Percentiles rank a stretch among this genome's conserved stretches.
Evolutionary conservation across 2,329 filamentous ascomycete genomes (phyloP).

Genomic region (Dactylellina leptospora): DNA sequence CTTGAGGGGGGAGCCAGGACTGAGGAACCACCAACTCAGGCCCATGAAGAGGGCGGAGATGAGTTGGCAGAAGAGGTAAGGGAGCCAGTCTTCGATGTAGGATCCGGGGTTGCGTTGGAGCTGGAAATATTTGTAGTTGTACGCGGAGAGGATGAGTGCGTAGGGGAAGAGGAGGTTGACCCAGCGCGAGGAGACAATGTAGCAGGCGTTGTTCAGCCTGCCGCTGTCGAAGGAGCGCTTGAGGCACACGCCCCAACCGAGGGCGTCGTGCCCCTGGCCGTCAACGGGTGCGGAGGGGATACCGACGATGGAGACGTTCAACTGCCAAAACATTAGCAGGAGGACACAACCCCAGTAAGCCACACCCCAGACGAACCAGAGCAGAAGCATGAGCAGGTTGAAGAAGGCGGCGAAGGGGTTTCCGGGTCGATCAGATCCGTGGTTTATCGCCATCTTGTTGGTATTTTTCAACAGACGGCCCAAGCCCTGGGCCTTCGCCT

Average conservation of each 20-base stretch:
- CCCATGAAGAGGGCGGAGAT: constrained; percentile 30
- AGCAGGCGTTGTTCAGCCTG: constrained; percentile 28
- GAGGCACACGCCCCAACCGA: constrained; percentile 22
- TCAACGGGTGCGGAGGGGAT: constrained; percentile 1
- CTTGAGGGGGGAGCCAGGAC: constrained; percentile 14
- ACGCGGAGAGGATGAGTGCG: constrained; percentile 35
- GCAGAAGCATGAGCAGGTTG: constrained; percentile 18
- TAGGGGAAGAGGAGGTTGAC: constrained; percentile 39
- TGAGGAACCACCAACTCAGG: constrained; percentile 43
- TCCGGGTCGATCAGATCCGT: constrained; percentile 23
- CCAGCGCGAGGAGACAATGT: constrained; percentile 30
- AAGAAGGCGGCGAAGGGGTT: constrained; percentile 9
- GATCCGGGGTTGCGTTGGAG: constrained; percentile 40
- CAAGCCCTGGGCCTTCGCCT: constrained; percentile 82
- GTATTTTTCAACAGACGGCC: constrained; percentile 61
- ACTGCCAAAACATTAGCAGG: constrained; percentile 50
- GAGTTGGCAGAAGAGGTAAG: constrained; percentile 39
- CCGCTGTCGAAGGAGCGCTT: constrained; percentile 8
- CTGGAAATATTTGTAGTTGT: constrained; percentile 47
- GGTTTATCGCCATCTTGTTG: constrained; percentile 33
- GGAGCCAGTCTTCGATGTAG: constrained; percentile 35
- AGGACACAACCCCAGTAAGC: constrained; percentile 35
- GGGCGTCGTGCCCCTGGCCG: not conserved
- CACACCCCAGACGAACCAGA: constrained; percentile 38
- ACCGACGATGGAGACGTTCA: constrained; percentile 31